Evolutionary conservation across 257 asterid genomes (phyloP), one percentile per base, ranked within the genome.

Genomic region (Buddleja alternifolia): DNA sequence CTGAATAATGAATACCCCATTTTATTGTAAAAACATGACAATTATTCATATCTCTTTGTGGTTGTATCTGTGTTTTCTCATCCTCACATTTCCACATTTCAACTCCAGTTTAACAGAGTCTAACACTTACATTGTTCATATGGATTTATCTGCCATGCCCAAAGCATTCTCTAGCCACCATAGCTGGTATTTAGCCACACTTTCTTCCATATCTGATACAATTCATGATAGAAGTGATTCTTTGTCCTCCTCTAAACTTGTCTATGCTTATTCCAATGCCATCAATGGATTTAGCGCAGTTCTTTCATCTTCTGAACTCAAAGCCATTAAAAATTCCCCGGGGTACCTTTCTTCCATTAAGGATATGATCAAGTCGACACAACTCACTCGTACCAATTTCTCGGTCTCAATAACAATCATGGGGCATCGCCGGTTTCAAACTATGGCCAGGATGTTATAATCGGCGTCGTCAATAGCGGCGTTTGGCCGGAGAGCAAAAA

Each of bases 401-500:
- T 90, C n/a, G 96, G 92, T 71, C 94, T 90, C 6, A 78, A 80
- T 53, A 24, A 80, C 4, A 25, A 78, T 36, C 4, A 62, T 7
- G 94, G 94, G 0, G 79, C 80, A 0, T 90, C 94, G 97, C 90
- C 92, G 0, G 68, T 0, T 40, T 80, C 91, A 0, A 74, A 75
- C 57, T 86, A 67, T 9, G 97, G 95, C 23, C 69, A 55, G 46
- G 88, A 87, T 50, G 78, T 90, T 32, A 85, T 90, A 20, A 75
- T 90, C 36, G 96, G 93, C 0, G 12, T 85, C 21, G 79, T 90
- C 46, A 95, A 90, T 60, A 81, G 90, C 0, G 97, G 95, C 1
- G 58, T 90, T 20, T 90, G 95, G 97, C 95, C 97, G 0, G 97
- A 88, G 80, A 87, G 93, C 63, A 64, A 24, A 71, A 90, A 93